Evolutionary conservation across 1,284 basidiomycete genomes (phyloP), one percentile per base, ranked within the genome.

Genomic region (Ceratobasidium sp.): DNA sequence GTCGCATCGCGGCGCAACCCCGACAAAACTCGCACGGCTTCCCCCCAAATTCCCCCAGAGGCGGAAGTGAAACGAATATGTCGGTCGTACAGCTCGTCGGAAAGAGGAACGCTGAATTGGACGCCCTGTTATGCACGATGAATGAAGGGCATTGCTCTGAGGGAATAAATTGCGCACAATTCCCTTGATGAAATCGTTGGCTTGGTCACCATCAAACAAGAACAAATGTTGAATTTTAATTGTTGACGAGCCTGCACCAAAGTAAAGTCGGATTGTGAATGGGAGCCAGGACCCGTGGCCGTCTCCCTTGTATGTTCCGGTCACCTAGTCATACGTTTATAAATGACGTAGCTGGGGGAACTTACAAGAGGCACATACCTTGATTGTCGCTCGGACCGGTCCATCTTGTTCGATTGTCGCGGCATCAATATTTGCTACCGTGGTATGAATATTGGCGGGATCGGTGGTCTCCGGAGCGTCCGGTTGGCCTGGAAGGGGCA

Each of bases 381-480:
- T 85, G 54, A 85, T 80, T 9, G 84, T 83, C 19, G 81, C 84
- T 1, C 83, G 79, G n/a, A 84, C 83, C n/a, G 83, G 83, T 0
- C 83, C 83, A 58, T 77, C 79, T 73, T 84, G 83, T 74, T 85
- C 84, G 0, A 84, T 81, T 13, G 77, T 79, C 8, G 83, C 81
- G 24, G 76, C 75, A 16, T 83, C 81, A 4, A 83, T 77, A 34
- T 78, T 80, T 5, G 83, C 84, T 3, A 77, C 78, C 63, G 82
- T 79, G 2, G 74, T 72, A 29, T 72, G 69, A 39, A 72, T 72
- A 16, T 72, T 72, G 9, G 69, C 37, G 5, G 69, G 69, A 34
- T 72, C 69, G 1, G 19, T 77, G 22, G 76, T 75, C 1, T 84
- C 79, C 34, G 77, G 78, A 0, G 83, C 81, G 11, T 78, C 76